These are phyloP conservation scores for Uncinocarpus reesii DNA, from an alignment of 2,329 filamentous ascomycete genomes.

Conservation along the genomic window DNA sequence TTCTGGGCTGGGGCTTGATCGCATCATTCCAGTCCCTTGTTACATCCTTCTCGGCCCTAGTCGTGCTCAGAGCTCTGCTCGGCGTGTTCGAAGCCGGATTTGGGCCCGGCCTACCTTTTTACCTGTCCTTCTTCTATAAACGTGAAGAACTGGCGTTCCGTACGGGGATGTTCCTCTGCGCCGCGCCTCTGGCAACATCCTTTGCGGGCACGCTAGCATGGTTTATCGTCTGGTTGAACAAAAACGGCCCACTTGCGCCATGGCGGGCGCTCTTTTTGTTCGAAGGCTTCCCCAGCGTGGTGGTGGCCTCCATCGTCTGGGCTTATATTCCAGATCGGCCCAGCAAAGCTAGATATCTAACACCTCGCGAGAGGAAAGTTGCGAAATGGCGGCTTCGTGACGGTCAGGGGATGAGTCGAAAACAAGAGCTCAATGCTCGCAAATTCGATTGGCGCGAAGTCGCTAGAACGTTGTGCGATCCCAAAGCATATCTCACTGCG, in stretches of 20 bases:
- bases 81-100: slow-evolving; percentile 54
- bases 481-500: slow-evolving; percentile 63
- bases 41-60: slow-evolving; percentile 52
- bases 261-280: slow-evolving; percentile 80
- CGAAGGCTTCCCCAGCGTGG: slow-evolving; percentile 73
- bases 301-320: slow-evolving; percentile 66
- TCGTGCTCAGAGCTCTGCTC: slow-evolving; percentile 35
- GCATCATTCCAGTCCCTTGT: slow-evolving; percentile 63
- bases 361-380: slow-evolving; percentile 54
- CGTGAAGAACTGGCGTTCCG: slow-evolving; percentile 68
- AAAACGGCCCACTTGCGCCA: slow-evolving; percentile 57
- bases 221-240: slow-evolving; percentile 61
- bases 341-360: slow-evolving; percentile 53
- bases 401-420: slow-evolving; percentile 33
- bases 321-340: slow-evolving; percentile 66
- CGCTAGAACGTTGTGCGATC: slow-evolving; percentile 51
- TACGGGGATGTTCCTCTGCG: slow-evolving; percentile 78
- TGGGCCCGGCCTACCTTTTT: slow-evolving; percentile 53
- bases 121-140: slow-evolving; percentile 53
- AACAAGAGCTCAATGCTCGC: slow-evolving; percentile 24
- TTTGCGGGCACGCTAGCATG: slow-evolving; percentile 69
- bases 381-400: slow-evolving; percentile 57
- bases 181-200: slow-evolving; percentile 50
- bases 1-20: slow-evolving; percentile 67
- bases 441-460: slow-evolving; percentile 49